These are phyloP conservation scores for Cutaneotrichosporon spelunceum DNA, from an alignment of 1,284 basidiomycete species.

Conservation along the genomic window DNA sequence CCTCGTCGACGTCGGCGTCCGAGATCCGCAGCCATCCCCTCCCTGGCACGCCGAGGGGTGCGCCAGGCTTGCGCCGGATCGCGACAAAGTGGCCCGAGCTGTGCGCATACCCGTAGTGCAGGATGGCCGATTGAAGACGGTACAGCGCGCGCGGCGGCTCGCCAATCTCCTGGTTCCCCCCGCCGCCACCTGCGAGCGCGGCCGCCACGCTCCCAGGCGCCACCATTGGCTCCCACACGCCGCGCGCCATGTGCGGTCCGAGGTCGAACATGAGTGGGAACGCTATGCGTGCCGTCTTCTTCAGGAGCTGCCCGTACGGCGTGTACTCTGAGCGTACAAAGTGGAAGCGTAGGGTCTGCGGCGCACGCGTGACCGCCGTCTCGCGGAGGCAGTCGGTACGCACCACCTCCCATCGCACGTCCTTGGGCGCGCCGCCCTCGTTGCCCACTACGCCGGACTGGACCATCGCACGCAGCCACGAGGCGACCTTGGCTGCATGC, in stretches of 20 bases:
- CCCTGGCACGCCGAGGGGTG: conserved; percentile 42
- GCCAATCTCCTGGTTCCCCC: background rate
- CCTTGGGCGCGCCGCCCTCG: conserved; percentile 13
- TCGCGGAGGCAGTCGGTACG: conserved; percentile 40
- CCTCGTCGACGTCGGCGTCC: conserved; percentile 76
- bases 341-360: conserved; percentile 75
- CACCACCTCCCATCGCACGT: conserved; percentile 42
- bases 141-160: conserved; percentile 60
- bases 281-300: conserved; percentile 72
- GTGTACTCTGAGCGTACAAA: conserved; percentile 77
- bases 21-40: conserved; percentile 73
- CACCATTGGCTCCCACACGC: conserved; percentile 41
- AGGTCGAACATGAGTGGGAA: conserved; percentile 85
- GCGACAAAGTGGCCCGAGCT: conserved; percentile 88
- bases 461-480: conserved; percentile 62
- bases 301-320: conserved; percentile 66
- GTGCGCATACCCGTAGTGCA: conserved; percentile 79
- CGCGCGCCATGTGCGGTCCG: conserved; percentile 60
- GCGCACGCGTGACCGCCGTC: conserved; percentile 59
- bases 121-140: conserved; percentile 73
- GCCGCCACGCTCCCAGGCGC: background rate
- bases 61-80: conserved; percentile 70
- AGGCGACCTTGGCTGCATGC: conserved; percentile 65
- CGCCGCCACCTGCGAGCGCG: background rate
- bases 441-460: conserved; percentile 41